A percentile compares a stretch with the other conserved stretches of the same genome.
phyloP scores from a whole-genome alignment of 164 flowering plant species.

The Malania oleifera region DNA sequence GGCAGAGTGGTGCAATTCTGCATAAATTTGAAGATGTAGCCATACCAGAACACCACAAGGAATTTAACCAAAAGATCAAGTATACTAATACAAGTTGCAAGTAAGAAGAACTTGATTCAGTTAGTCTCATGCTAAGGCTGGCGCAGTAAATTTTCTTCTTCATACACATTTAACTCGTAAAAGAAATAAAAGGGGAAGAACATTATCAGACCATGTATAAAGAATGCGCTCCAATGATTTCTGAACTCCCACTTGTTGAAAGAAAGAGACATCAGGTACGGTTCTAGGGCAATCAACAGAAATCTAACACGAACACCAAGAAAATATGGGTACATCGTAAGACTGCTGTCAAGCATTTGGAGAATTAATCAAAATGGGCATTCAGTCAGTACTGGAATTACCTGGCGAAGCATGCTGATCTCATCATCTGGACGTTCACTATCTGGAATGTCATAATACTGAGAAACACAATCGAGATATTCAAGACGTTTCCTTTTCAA shows the following conservation, averaged over 20 bases:
- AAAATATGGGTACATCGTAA: background rate
- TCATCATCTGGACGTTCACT: conserved; percentile 93
- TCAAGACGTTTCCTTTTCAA: conserved; percentile 85
- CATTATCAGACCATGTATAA: conserved; percentile 68
- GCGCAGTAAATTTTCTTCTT: background rate
- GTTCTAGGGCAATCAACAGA: conserved; percentile 98
- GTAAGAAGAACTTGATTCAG: background rate
- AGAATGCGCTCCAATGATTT: conserved; percentile 96
- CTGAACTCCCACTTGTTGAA: conserved; percentile 85
- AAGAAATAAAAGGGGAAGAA: background rate
- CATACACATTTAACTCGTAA: background rate
- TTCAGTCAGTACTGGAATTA: conserved; percentile 12
- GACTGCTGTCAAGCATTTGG: background rate
- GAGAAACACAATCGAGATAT: conserved; percentile 85
- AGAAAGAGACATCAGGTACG: conserved; percentile 93
- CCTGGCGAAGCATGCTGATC: conserved; percentile 98
- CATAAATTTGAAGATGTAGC: too few relatives aligned
- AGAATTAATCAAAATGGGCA: background rate
- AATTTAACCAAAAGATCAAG: background rate
- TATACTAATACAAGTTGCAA: background rate
- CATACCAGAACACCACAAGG: too few relatives aligned
- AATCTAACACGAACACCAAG: conserved; percentile 47
- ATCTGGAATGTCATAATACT: conserved; percentile 90
- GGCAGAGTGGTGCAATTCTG: too few relatives aligned
- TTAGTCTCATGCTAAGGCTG: background rate